Percentiles rank a stretch among this genome's conserved stretches.
These are phyloP conservation scores for Thymus quinquecostatus DNA, from an alignment of 257 asterid species.

Conservation along the genomic window DNA sequence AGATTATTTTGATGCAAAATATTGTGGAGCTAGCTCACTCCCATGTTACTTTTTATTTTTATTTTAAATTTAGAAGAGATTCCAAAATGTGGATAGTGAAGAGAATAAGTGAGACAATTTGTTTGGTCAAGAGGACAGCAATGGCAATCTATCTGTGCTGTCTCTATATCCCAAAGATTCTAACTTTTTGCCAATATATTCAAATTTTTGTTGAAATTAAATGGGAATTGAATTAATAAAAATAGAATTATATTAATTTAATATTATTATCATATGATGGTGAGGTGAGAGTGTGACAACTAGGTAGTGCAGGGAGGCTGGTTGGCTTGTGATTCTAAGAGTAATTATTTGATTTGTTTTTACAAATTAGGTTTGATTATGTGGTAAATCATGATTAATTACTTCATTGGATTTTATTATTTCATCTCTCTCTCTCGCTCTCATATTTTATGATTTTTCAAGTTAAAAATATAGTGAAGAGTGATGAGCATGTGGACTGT, in stretches of 20 bases:
- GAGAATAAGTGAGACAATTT: conserved; percentile 40
- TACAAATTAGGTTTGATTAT: conserved; percentile 20
- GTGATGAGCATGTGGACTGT: conserved; percentile 1
- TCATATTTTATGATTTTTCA: not conserved
- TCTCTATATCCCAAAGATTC: conserved; percentile 48
- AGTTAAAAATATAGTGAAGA: not conserved
- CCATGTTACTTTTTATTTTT: conserved; percentile 61
- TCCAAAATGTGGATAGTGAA: conserved; percentile 28
- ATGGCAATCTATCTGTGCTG: conserved; percentile 58
- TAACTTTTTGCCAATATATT: conserved; percentile 19
- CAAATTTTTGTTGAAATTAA: no score
- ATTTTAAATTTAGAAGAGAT: conserved; percentile 29
- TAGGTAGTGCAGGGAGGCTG: conserved; percentile 38
- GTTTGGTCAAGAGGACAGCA: conserved; percentile 61
- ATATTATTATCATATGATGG: conserved; percentile 26
- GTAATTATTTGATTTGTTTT: conserved; percentile 33
- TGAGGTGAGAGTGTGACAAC: conserved; percentile 53
- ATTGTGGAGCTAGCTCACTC: conserved; percentile 51
- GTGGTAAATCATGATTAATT: conserved; percentile 26
- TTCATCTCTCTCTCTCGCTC: not conserved
- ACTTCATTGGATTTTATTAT: not conserved
- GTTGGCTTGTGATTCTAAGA: conserved; percentile 28
- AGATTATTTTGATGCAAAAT: conserved; percentile 33
- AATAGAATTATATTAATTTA: no score
- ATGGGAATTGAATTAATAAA: no score